These are phyloP conservation scores for Immersiporthe knoxdaviesiana DNA, from an alignment of 2,329 filamentous ascomycete genomes.

Conservation along the genomic window DNA sequence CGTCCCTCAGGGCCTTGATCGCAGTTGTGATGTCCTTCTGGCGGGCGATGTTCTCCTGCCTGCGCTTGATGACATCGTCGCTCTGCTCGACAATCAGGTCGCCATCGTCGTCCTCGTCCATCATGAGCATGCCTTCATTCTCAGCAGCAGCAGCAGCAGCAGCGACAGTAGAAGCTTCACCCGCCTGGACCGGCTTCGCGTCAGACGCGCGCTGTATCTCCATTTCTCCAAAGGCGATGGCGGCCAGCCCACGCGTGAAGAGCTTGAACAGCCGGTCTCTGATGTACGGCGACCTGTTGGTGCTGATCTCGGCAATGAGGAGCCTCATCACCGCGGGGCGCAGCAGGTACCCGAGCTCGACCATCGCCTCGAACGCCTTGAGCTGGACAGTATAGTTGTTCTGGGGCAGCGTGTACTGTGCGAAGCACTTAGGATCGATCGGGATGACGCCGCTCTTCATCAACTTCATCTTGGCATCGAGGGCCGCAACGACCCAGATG, in stretches of 20 bases:
- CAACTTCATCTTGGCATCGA: conserved; percentile 63
- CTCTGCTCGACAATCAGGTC: conserved; percentile 54
- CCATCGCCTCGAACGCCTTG: conserved; percentile 66
- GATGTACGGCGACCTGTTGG: conserved; percentile 66
- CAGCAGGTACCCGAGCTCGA: conserved; percentile 65
- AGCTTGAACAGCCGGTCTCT: conserved; percentile 63
- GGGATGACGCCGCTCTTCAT: conserved; percentile 68
- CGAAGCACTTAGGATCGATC: conserved; percentile 57
- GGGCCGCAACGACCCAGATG: conserved; percentile 64
- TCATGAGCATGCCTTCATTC: conserved; percentile 19
- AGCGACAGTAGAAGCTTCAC: too few species aligned
- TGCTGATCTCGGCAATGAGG: conserved; percentile 61
- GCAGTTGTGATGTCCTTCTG: conserved; percentile 53
- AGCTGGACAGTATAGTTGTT: conserved; percentile 66
- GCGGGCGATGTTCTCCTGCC: conserved; percentile 51
- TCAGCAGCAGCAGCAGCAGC: too few species aligned
- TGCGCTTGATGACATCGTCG: conserved; percentile 46
- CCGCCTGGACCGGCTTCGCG: conserved; percentile 14
- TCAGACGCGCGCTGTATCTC: conserved; percentile 16
- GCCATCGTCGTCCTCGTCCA: conserved; percentile 39
- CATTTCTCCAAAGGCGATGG: conserved; percentile 65
- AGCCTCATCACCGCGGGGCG: conserved; percentile 59
- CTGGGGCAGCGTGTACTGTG: conserved; percentile 67
- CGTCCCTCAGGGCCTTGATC: conserved; percentile 50
- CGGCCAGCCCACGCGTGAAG: conserved; percentile 62